Evolutionary conservation across 169 alveolate genomes (phyloP), one percentile per base, ranked within the genome.

Genomic region (Plasmodium reichenowi): DNA sequence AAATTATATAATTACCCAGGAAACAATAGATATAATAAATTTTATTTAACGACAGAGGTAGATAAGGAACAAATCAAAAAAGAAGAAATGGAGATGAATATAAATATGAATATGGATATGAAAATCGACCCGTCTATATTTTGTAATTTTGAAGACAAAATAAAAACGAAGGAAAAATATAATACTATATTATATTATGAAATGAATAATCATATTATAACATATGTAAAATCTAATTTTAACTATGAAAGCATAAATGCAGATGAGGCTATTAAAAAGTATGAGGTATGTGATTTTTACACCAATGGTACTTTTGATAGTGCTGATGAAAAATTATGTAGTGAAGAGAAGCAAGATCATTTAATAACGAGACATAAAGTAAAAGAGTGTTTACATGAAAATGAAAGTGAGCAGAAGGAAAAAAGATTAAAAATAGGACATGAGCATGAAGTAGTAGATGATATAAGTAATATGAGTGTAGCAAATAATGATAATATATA

Each of bases 221-320:
- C 64, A n/a, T 78, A 64, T 48, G 64, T 78, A 64, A 64, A 78
- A 78, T 48, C 50, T 13, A 78, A 78, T 66, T 78, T 78, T 17
- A 78, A 66, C 2, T 24, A 24, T 12, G 71, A 78, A 10, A 47
- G 24, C 0, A 29, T 71, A 2, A 66, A 78, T 24, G 48, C 43
- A 3, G 89, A 78, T 1, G 76, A 78, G 0, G 22, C 60, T 17
- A 54, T 78, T 64, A 12, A 59, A 58, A 66, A 78, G 47, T 78
- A 78, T 71, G 17, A 52, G 54, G 24, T 78, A 2, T 10, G 22
- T 8, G n/a, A 2, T 12, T 12, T 43, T 6, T 47, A 52, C 17
- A 15, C 1, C 1, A 32, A 48, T 20, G 6, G 1, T 24, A 50
- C 50, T 15, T 7, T 15, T 12, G 26, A 4, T 22, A 58, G 47